Evolutionary conservation across 164 flowering plant genomes (phyloP).

Genomic region (Euptelea pleiosperma): DNA sequence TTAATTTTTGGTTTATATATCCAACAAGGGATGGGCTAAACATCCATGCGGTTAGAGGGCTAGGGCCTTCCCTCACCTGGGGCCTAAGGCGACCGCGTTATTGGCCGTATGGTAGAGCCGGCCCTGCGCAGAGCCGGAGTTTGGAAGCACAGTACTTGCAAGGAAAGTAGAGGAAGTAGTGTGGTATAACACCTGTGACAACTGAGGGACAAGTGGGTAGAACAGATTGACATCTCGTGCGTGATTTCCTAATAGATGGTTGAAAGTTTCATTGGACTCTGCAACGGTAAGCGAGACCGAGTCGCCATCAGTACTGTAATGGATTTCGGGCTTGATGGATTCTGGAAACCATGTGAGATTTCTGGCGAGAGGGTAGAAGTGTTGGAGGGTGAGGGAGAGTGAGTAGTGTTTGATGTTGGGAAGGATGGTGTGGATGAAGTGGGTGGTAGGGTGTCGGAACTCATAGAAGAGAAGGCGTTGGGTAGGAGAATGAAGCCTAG

Average conservation of each 20-base stretch:
- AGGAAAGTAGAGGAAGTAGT: too few species aligned
- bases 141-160: too few species aligned
- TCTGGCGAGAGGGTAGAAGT: conserved; percentile 39
- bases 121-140: too few species aligned
- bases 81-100: too few species aligned
- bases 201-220: conserved; percentile 24
- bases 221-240: conserved; percentile 12
- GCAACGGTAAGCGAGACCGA: conserved; percentile 26
- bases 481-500: conserved; percentile 14
- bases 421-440: conserved; percentile 26
- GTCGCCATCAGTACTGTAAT: conserved; percentile 32
- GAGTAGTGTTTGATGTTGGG: conserved; percentile 35
- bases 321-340: conserved; percentile 19
- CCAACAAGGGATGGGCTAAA: too few species aligned
- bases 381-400: conserved; percentile 39
- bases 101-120: too few species aligned
- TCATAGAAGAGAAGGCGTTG: conserved; percentile 33
- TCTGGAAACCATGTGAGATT: conserved; percentile 21
- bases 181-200: conserved; percentile 10
- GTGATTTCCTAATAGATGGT: conserved; percentile 15
- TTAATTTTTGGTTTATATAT: too few species aligned
- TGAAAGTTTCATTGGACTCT: conserved; percentile 12
- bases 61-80: too few species aligned
- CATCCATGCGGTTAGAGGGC: too few species aligned
- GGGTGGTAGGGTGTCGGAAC: conserved; percentile 15